phyloP scores from a whole-genome alignment of 352 stramenopile genomes.

The Peronosclerospora sorghi region DNA sequence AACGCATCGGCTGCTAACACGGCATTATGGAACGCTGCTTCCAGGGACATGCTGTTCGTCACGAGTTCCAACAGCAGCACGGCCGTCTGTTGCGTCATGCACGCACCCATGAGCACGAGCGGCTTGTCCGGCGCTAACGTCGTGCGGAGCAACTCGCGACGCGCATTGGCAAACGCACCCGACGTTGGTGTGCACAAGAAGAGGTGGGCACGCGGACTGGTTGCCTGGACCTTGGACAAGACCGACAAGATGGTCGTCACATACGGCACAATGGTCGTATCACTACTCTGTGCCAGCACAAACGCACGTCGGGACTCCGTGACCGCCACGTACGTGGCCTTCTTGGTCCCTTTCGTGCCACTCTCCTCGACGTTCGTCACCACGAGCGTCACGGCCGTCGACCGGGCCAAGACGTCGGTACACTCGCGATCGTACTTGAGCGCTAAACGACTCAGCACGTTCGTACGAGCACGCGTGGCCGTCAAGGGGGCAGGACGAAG shows the following conservation, averaged over 20 bases:
- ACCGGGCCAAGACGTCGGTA: slow-evolving; percentile 9
- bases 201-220: slow-evolving; percentile 1
- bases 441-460: slow-evolving; percentile 17
- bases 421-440: slow-evolving; percentile 18
- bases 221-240: slow-evolving; percentile 2
- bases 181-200: slow-evolving; percentile 16
- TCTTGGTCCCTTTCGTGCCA: not conserved
- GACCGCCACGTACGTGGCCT: slow-evolving; percentile 9
- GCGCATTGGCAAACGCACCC: slow-evolving; percentile 4
- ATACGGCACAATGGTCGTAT: slow-evolving; percentile 1
- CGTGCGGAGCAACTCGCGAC: slow-evolving; percentile 7
- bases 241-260: slow-evolving; percentile 5
- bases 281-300: slow-evolving; percentile 10
- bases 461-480: slow-evolving; percentile 8
- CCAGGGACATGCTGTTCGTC: slow-evolving; percentile 9
- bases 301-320: slow-evolving; percentile 20
- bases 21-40: slow-evolving; percentile 18
- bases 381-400: slow-evolving; percentile 7
- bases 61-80: slow-evolving; percentile 19
- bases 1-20: slow-evolving; percentile 15
- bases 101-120: slow-evolving; percentile 19
- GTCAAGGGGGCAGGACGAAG: slow-evolving; percentile 26
- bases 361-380: slow-evolving; percentile 3
- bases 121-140: slow-evolving; percentile 3
- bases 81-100: slow-evolving; percentile 24